phyloP scores from a whole-genome alignment of 306 rosid species.

The Pyrus pyrifolia region DNA sequence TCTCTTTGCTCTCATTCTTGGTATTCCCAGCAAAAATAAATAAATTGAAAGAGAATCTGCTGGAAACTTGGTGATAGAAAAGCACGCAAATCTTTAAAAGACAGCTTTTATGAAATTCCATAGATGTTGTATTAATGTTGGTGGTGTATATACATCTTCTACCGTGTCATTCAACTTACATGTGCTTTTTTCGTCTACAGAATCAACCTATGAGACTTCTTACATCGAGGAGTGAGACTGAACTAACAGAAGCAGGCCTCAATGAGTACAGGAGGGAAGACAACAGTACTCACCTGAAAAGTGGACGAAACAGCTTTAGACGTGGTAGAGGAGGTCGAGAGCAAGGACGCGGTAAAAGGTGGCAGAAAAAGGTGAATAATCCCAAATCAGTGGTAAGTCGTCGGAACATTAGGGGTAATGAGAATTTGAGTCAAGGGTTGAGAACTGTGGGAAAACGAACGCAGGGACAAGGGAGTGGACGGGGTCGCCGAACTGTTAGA shows the following conservation, averaged over 20 bases:
- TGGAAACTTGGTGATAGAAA: not conserved
- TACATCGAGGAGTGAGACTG: constrained; percentile 43
- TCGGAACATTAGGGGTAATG: constrained; percentile 33
- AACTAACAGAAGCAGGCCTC: constrained; percentile 34
- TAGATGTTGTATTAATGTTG: not conserved
- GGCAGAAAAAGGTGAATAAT: constrained; percentile 39
- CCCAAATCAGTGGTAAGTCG: constrained; percentile 40
- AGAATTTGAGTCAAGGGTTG: constrained; percentile 38
- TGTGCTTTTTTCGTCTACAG: constrained; percentile 32
- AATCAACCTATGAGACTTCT: constrained; percentile 55
- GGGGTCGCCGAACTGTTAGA: constrained; percentile 90
- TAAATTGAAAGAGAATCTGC: not conserved
- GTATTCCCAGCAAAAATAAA: not conserved
- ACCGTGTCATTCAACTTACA: not conserved
- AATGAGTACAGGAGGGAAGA: constrained; percentile 35
- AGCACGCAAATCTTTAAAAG: not conserved
- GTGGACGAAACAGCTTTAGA: constrained; percentile 45
- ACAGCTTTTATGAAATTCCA: not conserved
- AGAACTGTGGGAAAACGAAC: constrained; percentile 48
- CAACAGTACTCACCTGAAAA: constrained; percentile 38
- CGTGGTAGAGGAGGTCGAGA: constrained; percentile 72
- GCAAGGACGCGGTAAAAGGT: constrained; percentile 58
- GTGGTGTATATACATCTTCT: not conserved
- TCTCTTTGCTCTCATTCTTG: constrained; percentile 4
- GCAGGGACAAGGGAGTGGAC: constrained; percentile 58